Percentiles rank a stretch among this genome's conserved stretches.
phyloP scores from a whole-genome alignment of 352 stramenopile species.

The Globisporangium ultimum region DNA sequence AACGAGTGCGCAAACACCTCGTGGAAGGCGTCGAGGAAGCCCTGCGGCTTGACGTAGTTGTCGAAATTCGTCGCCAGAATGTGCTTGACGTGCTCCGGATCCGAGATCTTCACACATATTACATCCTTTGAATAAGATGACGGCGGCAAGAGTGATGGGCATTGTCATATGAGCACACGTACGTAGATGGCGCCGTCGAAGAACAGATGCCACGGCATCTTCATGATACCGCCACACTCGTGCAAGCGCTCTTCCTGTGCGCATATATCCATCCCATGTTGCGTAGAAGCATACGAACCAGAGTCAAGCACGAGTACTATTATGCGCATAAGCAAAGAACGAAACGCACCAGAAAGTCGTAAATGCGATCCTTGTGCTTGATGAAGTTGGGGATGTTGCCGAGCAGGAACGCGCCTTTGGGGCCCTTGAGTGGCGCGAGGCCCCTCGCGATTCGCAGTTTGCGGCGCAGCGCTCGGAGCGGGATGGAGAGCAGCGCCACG shows the following conservation, averaged over 20 bases:
- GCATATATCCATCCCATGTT: no score
- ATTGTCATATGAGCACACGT: conserved; percentile 4
- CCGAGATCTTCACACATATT: conserved; percentile 28
- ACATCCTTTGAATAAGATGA: no score
- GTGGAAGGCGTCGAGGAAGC: conserved; percentile 60
- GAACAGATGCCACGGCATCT: conserved; percentile 70
- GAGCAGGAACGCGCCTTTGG: conserved; percentile 39
- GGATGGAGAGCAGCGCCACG: neutral
- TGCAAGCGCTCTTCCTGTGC: conserved; percentile 36
- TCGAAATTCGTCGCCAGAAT: conserved; percentile 55
- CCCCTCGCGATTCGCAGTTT: conserved; percentile 55
- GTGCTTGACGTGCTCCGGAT: conserved; percentile 63
- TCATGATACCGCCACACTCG: conserved; percentile 47
- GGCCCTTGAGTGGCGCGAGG: conserved; percentile 35
- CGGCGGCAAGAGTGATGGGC: no score
- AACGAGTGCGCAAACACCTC: conserved; percentile 73
- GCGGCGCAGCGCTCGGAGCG: conserved; percentile 20
- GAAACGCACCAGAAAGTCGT: conserved; percentile 43
- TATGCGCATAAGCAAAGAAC: neutral
- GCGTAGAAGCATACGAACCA: neutral
- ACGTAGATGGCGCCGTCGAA: conserved; percentile 60
- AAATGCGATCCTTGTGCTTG: conserved; percentile 48
- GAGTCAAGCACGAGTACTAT: no score
- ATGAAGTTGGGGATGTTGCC: conserved; percentile 55
- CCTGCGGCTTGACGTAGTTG: conserved; percentile 75